Conservation (phyloP, 2,329 filamentous ascomycete species). For the Pseudopithomyces maydicus region DNA sequence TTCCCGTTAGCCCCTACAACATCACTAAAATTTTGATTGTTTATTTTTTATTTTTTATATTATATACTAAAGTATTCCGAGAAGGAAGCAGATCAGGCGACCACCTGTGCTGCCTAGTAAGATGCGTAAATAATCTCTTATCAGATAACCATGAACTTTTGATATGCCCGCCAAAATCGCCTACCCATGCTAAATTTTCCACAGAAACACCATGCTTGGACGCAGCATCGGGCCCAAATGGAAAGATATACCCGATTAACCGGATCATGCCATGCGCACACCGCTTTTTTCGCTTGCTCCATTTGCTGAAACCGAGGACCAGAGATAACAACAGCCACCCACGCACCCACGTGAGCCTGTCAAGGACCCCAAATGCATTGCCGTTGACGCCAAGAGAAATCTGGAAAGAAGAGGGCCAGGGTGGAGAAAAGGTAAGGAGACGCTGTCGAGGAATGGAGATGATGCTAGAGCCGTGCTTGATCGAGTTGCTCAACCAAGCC, state of each 20-base stretch:
- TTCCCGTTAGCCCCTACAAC: not conserved
- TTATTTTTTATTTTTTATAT: not conserved
- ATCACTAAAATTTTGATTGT: not conserved
- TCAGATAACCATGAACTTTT: constrained; percentile 5
- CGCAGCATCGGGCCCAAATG: constrained; percentile 10
- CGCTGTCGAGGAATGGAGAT: constrained; percentile 7
- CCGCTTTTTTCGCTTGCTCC: constrained; percentile 25
- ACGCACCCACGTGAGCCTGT: not conserved
- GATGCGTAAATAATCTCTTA: not conserved
- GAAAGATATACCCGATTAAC: constrained; percentile 12
- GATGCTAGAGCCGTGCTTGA: constrained; percentile 38
- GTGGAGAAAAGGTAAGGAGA: constrained; percentile 17
- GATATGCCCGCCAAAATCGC: constrained; percentile 15
- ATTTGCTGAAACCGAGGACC: constrained; percentile 2
- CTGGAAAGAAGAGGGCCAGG: constrained; percentile 21
- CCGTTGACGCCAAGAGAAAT: not conserved
- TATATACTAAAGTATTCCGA: not conserved
- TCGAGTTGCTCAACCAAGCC: constrained; percentile 40
- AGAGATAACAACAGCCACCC: constrained; percentile 5
- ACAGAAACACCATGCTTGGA: constrained; percentile 43
- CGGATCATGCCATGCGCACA: constrained; percentile 18
- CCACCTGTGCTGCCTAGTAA: not conserved
- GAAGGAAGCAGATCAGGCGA: not conserved
- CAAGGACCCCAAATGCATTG: not conserved
- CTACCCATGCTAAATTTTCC: constrained; percentile 31